phyloP scores from a whole-genome alignment of 805 yeast genomes.

The Cyberlindnera japonica region DNA sequence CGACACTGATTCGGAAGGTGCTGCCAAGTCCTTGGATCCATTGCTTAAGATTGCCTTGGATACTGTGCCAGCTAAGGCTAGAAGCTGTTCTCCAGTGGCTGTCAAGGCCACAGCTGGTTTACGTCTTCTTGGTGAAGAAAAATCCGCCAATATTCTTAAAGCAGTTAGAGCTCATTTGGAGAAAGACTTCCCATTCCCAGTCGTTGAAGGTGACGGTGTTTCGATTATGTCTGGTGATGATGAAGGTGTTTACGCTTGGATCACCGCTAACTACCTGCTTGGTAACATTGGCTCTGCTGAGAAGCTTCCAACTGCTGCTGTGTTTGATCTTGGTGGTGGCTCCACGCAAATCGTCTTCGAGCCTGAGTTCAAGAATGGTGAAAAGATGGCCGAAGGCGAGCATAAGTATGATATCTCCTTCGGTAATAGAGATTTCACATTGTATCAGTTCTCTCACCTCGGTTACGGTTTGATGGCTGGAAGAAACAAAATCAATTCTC shows the following conservation, averaged over 20 bases:
- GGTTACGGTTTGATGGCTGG: conserved; percentile 97
- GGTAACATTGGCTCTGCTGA: conserved; percentile 85
- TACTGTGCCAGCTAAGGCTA: conserved; percentile 68
- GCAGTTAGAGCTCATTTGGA: conserved; percentile 78
- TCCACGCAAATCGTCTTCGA: conserved; percentile 98
- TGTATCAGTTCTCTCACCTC: conserved; percentile 92
- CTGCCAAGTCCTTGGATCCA: conserved; percentile 87
- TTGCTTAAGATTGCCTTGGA: conserved; percentile 72
- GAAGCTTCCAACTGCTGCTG: conserved; percentile 87
- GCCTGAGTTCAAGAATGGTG: conserved; percentile 64
- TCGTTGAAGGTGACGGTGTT: conserved; percentile 82
- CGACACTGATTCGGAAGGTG: conserved; percentile 74
- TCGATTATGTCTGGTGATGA: conserved; percentile 94
- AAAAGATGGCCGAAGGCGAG: conserved; percentile 77
- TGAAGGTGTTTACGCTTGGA: conserved; percentile 99
- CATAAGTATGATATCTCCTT: conserved; percentile 77
- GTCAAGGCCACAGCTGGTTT: conserved; percentile 98
- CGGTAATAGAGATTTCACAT: conserved; percentile 73
- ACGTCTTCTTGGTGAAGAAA: conserved; percentile 75
- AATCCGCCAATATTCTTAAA: conserved; percentile 63
- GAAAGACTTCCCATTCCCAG: conserved; percentile 84
- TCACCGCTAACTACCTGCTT: conserved; percentile 87
- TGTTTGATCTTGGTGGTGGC: conserved; percentile 97
- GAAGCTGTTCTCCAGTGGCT: conserved; percentile 86
- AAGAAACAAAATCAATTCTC: conserved; percentile 70